Percentiles rank a stretch among this genome's conserved stretches.
Evolutionary conservation across 1,284 basidiomycete species (phyloP).

Genomic region (Malassezia furfur): DNA sequence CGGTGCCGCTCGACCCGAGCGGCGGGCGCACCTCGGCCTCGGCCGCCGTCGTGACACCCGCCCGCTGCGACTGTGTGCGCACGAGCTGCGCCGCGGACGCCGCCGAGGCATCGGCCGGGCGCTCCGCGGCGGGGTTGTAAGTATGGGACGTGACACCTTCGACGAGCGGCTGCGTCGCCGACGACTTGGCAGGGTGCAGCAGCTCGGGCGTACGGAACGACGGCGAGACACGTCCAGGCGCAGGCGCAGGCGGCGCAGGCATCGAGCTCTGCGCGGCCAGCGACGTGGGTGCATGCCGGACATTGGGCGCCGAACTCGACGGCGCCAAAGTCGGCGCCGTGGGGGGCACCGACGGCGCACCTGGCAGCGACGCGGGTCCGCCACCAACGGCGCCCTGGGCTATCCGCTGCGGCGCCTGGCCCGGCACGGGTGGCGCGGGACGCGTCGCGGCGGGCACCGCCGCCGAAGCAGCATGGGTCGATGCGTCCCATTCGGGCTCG

Average conservation of each 20-base stretch:
- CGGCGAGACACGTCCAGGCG: constrained; percentile 7
- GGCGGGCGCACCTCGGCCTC: neutral
- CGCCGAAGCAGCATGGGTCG: neutral
- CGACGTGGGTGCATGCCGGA: no score
- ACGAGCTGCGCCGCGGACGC: constrained; percentile 3
- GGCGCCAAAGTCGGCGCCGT: constrained; percentile 11
- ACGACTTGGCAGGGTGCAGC: constrained; percentile 16
- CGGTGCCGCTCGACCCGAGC: constrained; percentile 3
- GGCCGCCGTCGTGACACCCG: constrained; percentile 16
- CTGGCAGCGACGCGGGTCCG: no score
- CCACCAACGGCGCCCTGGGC: no score
- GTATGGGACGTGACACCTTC: constrained; percentile 12
- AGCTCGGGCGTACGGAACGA: constrained; percentile 13
- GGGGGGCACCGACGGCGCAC: constrained; percentile 13
- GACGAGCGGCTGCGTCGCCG: constrained; percentile 11
- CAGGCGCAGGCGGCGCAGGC: neutral
- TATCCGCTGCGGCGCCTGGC: no score
- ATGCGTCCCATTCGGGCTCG: neutral
- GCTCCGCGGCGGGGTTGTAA: constrained; percentile 7
- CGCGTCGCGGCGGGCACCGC: constrained; percentile 10
- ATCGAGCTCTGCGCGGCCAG: neutral
- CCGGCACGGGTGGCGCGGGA: neutral
- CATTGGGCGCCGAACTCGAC: no score
- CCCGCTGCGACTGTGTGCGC: constrained; percentile 10
- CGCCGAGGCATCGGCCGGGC: neutral